phyloP scores from a whole-genome alignment of 139 green algal species.

The Haematococcus sp. region DNA sequence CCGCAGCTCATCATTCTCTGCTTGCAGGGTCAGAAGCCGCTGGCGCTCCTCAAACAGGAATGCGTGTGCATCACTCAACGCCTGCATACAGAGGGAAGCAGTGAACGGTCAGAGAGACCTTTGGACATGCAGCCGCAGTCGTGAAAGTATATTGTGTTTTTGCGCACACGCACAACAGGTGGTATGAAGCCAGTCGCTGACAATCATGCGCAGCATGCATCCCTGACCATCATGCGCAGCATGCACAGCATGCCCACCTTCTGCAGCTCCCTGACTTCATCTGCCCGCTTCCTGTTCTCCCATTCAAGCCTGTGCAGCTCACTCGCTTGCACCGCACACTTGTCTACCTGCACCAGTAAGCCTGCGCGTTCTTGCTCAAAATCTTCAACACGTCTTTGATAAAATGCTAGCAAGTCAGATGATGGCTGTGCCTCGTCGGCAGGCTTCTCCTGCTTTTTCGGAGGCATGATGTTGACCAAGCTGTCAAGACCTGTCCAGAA shows the following conservation, averaged over 20 bases:
- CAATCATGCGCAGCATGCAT: too few species aligned
- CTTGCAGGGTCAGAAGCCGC: conserved; percentile 73
- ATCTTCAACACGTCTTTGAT: conserved; percentile 60
- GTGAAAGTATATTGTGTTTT: too few species aligned
- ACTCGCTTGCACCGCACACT: too few species aligned
- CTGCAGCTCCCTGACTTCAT: conserved; percentile 81
- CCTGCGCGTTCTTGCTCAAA: conserved; percentile 75
- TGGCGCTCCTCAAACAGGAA: conserved; percentile 86
- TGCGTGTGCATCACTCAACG: conserved; percentile 76
- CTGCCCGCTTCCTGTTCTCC: conserved; percentile 69
- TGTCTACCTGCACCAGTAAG: conserved; percentile 52
- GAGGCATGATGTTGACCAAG: not conserved
- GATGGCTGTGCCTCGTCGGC: conserved; percentile 17
- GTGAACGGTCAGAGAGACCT: too few species aligned
- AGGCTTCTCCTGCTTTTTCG: not conserved
- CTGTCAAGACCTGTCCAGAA: too few species aligned
- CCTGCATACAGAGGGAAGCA: conserved; percentile 41
- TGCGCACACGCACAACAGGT: too few species aligned
- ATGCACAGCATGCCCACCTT: conserved; percentile 47
- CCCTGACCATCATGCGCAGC: conserved; percentile 4
- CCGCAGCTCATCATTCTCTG: conserved; percentile 80
- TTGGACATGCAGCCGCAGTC: too few species aligned
- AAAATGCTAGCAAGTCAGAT: conserved; percentile 44
- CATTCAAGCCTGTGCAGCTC: conserved; percentile 62
- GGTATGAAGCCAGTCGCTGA: too few species aligned